Percentiles rank a stretch among this genome's conserved stretches.
phyloP scores from a whole-genome alignment of 768 basidiomycete genomes.

The Termitomyces sp. region DNA sequence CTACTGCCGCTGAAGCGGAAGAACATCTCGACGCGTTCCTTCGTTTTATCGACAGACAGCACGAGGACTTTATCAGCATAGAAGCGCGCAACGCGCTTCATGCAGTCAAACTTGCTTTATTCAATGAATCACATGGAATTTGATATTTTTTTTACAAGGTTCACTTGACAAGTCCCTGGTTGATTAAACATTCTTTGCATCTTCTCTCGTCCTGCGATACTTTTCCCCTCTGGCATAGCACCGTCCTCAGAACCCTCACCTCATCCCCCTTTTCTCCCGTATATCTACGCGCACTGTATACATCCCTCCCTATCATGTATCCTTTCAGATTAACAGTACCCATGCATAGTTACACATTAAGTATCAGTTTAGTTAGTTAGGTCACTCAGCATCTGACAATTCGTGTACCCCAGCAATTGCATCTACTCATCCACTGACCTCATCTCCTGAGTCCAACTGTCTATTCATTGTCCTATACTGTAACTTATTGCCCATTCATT shows the following conservation, averaged over 20 bases:
- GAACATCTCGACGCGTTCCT: constrained; percentile 51
- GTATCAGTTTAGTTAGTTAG: not conserved
- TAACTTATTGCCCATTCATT: not conserved
- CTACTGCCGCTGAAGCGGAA: constrained; percentile 46
- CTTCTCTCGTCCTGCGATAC: not conserved
- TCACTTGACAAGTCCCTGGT: not conserved
- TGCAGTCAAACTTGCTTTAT: constrained; percentile 47
- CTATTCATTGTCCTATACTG: not conserved
- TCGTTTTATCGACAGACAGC: constrained; percentile 38
- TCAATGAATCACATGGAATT: constrained; percentile 16
- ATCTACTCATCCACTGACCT: too few species aligned
- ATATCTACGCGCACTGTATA: not conserved
- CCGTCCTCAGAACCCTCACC: not conserved
- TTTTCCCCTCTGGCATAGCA: not conserved
- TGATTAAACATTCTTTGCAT: not conserved
- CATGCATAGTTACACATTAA: constrained; percentile 1
- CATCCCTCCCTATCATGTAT: not conserved
- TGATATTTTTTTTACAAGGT: not conserved
- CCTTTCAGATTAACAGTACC: not conserved
- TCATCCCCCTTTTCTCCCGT: not conserved
- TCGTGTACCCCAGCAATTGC: not conserved
- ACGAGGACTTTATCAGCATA: constrained; percentile 21
- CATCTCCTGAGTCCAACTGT: too few species aligned
- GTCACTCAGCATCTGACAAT: not conserved
- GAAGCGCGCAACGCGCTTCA: constrained; percentile 36